These are phyloP conservation scores for Clarireedia homoeocarpa DNA, from an alignment of 2,329 filamentous ascomycete genomes.

Conservation along the genomic window DNA sequence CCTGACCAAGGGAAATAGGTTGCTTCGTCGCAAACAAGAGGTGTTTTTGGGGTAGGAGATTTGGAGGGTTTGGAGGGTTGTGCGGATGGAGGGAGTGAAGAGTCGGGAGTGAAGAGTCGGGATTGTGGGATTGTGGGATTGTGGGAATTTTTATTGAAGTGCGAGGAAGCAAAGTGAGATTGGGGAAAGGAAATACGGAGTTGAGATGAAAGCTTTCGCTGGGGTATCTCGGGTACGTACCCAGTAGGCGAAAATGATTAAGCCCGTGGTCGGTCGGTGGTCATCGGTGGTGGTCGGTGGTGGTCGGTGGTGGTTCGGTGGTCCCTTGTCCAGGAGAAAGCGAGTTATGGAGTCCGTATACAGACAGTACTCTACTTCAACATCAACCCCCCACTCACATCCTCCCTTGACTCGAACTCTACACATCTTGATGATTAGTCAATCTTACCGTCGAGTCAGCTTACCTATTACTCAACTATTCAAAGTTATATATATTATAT, in stretches of 20 bases:
- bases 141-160: not conserved
- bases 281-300: not conserved
- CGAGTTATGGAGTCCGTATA: too few relatives aligned
- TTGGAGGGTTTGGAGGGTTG: not conserved
- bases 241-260: not conserved
- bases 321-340: not conserved
- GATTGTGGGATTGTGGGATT: not conserved
- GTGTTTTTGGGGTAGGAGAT: not conserved
- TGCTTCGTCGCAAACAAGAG: conserved; percentile 65
- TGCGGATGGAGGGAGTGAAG: not conserved
- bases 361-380: too few relatives aligned
- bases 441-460: too few relatives aligned
- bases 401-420: too few relatives aligned
- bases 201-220: not conserved
- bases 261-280: not conserved
- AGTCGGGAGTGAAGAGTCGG: not conserved
- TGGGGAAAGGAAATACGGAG: conserved; percentile 1
- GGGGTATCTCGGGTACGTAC: not conserved
- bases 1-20: conserved; percentile 96
- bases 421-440: too few relatives aligned
- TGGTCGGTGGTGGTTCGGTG: not conserved
- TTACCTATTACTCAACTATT: too few relatives aligned
- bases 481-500: too few relatives aligned
- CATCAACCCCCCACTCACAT: too few relatives aligned
- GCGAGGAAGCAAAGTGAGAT: not conserved